These are phyloP conservation scores for Ophiostoma sp. DNA, from an alignment of 2,329 filamentous ascomycete species.

Conservation along the genomic window DNA sequence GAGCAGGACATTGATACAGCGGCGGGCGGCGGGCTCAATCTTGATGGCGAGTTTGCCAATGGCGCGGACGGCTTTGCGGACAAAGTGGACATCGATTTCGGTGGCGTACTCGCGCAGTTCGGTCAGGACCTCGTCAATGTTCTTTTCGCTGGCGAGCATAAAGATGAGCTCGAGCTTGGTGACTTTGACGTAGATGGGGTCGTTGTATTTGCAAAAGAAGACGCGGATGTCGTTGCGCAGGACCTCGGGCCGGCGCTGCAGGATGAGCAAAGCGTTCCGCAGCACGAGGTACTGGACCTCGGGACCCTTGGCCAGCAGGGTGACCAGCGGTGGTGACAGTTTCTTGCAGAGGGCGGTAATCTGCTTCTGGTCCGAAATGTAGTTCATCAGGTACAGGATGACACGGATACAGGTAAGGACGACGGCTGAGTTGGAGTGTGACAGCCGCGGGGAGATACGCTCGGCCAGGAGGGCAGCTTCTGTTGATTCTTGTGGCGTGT, in stretches of 20 bases:
- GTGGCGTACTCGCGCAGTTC: conserved; percentile 96
- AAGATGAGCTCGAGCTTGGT: conserved; percentile 98
- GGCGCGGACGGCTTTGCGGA: conserved; percentile 93
- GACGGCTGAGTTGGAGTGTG: conserved; percentile 94
- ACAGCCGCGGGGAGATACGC: conserved; percentile 89
- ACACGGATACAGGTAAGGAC: conserved; percentile 95
- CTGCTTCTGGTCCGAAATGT: conserved; percentile 88
- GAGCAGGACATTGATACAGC: conserved; percentile 89
- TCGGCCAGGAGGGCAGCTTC: conserved; percentile 91
- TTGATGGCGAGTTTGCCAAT: conserved; percentile 99
- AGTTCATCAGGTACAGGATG: conserved; percentile 97
- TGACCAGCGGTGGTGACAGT: conserved; percentile 91
- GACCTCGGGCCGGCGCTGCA: conserved; percentile 90
- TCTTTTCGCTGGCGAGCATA: conserved; percentile 93
- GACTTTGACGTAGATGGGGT: conserved; percentile 98
- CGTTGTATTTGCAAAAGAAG: conserved; percentile 99
- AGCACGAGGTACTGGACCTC: conserved; percentile 98
- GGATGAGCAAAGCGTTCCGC: conserved; percentile 87
- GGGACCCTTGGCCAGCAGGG: conserved; percentile 89
- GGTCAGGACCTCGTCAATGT: conserved; percentile 92
- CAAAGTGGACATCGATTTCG: conserved; percentile 98
- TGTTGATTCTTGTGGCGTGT: conserved; percentile 85
- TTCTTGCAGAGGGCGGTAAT: conserved; percentile 86
- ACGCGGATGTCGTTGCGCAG: conserved; percentile 95
- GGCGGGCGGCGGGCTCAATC: conserved; percentile 87